Percentiles rank a stretch among this genome's conserved stretches.
phyloP scores from a whole-genome alignment of 768 basidiomycete species.

The Hygrocybe coccinea region DNA sequence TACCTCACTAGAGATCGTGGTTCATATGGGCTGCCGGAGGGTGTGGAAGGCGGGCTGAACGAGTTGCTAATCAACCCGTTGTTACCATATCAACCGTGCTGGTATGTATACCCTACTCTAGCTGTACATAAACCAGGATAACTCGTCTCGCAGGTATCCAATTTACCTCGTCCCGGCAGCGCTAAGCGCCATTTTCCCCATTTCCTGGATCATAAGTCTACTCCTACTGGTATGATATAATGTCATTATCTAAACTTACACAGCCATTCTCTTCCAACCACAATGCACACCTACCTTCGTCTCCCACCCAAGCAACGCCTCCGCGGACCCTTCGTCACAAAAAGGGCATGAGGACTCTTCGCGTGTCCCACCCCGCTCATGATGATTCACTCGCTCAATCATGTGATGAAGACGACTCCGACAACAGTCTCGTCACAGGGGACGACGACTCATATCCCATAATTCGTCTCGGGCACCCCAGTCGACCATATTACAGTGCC shows the following conservation, averaged over 20 bases:
- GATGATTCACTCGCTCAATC: constrained; percentile 5
- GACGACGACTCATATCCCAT: constrained; percentile 5
- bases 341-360: constrained; percentile 32
- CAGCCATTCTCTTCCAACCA: neutral
- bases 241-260: neutral
- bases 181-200: neutral
- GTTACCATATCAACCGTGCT: too few relatives aligned
- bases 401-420: constrained; percentile 23
- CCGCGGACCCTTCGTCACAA: constrained; percentile 36
- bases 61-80: too few relatives aligned
- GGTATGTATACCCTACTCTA: too few relatives aligned
- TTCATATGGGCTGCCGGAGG: too few relatives aligned
- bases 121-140: too few relatives aligned
- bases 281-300: neutral
- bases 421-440: neutral
- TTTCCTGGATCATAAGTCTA: neutral
- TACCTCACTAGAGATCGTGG: too few relatives aligned
- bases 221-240: neutral
- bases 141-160: neutral
- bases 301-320: neutral
- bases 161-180: neutral
- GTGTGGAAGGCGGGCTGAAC: too few relatives aligned
- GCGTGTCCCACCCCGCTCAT: constrained; percentile 10
- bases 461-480: constrained; percentile 47
- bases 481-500: constrained; percentile 50